phyloP scores from a whole-genome alignment of 1,139 yeast genomes.

The Saccharomyces hybrid region DNA sequence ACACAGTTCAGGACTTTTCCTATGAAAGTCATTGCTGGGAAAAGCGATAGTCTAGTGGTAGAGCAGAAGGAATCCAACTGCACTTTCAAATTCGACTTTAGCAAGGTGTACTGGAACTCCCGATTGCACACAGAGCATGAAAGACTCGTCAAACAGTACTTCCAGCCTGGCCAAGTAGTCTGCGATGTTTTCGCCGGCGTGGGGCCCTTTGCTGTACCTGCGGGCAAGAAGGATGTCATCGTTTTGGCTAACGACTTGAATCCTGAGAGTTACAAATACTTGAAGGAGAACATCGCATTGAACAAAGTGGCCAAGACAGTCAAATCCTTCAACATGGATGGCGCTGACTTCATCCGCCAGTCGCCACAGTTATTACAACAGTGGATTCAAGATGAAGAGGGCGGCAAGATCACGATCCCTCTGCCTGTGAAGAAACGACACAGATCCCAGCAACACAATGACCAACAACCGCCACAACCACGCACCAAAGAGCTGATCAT shows the following conservation, averaged over 20 bases:
- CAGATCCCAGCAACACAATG: conserved; percentile 18
- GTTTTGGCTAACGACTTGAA: conserved; percentile 91
- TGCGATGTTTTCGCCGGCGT: conserved; percentile 98
- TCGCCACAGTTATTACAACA: conserved; percentile 46
- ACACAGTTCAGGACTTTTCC: conserved; percentile 85
- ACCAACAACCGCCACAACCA: conserved; percentile 10
- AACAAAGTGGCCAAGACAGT: conserved; percentile 63
- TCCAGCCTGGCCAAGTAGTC: conserved; percentile 61
- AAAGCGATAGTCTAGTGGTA: conserved; percentile 48
- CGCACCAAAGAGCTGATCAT: conserved; percentile 33
- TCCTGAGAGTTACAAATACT: conserved; percentile 71
- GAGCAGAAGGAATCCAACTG: conserved; percentile 89
- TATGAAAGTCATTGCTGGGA: conserved; percentile 91
- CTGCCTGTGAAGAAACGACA: conserved; percentile 25
- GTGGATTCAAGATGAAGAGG: conserved; percentile 21
- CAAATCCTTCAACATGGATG: conserved; percentile 65
- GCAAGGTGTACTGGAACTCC: conserved; percentile 96
- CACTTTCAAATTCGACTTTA: conserved; percentile 76
- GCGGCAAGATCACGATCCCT: conserved; percentile 18
- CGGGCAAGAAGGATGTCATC: conserved; percentile 72
- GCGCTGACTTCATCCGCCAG: conserved; percentile 63
- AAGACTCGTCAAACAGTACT: conserved; percentile 51
- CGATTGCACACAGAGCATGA: conserved; percentile 91
- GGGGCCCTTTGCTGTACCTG: conserved; percentile 96
- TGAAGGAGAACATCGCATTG: conserved; percentile 51